Base-by-base conservation (phyloP, 202 grass and related monocot genomes). In the Elaeis oleifera region DNA sequence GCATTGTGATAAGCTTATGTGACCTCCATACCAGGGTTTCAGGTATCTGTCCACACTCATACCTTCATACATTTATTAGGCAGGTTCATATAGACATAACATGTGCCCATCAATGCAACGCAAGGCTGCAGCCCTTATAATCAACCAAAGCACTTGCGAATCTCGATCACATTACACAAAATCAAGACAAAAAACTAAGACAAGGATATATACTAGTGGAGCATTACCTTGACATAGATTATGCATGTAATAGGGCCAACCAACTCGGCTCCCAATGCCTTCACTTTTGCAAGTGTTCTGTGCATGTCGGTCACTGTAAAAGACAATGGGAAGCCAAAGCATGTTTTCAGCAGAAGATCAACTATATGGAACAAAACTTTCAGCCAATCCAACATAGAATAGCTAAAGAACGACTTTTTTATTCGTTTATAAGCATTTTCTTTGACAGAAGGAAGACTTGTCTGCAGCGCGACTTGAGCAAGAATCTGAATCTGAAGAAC, bases 181-280 rank as follows among this genome's bases (percentile, higher is more conserved):
- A 69, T 31, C 28, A 31, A 31, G 28, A 4, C n/a, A 20, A 31
- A 31, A 31, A 31, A 31, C 28, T 31, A 31, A 31, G 28, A 31
- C 28, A 31, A n/a, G 68, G 51, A 48, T 50, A 31, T 16, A 15
- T 65, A 48, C 24, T 31, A 6, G 44, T 22, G 28, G 16, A 61
- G 18, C 29, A 28, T 22, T 88, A 91, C 92, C 71, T 97, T 86
- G 49, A 81, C 84, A 63, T 89, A 82, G 65, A 86, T 83, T 62
- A 86, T 77, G 64, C 91, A 77, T 75, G 86, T 97, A 59, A 97
- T 86, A 3, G 92, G 71, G 7, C 84, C 84, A 32, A 91, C 92
- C 63, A 97, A 74, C 69, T 97, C 92, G 19, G 84, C 84, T 65
- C 88, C 88, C 3, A 91, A 61, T 6, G 77, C 57, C 76, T 91